Evolutionary conservation across 2,329 filamentous ascomycete genomes (phyloP).

Genomic region (Teratosphaeria zuluensis): DNA sequence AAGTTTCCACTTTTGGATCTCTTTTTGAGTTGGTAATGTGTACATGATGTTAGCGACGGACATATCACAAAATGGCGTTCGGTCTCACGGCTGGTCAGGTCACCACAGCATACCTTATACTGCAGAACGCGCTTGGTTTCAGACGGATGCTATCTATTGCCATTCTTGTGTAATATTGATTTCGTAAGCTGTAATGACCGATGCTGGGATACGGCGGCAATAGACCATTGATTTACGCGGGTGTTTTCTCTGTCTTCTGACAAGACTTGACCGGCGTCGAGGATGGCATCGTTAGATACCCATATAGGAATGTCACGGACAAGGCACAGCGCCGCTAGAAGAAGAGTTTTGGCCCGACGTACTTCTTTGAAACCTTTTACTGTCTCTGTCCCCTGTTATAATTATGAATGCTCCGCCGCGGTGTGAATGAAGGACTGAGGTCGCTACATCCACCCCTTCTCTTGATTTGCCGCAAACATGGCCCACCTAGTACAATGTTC

Average conservation of each 20-base stretch:
- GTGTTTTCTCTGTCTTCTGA: not conserved
- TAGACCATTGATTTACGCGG: not conserved
- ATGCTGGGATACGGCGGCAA: not conserved
- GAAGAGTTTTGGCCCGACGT: not conserved
- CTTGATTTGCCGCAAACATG: too few relatives aligned
- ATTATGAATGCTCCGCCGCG: too few relatives aligned
- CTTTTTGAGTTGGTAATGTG: not conserved
- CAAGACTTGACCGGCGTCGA: not conserved
- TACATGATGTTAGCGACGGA: not conserved
- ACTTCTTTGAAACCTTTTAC: not conserved
- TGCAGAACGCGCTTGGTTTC: not conserved
- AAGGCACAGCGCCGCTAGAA: not conserved
- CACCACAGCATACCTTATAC: not conserved
- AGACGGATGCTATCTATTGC: not conserved
- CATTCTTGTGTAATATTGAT: not conserved
- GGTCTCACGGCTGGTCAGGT: not conserved
- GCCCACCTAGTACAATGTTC: too few relatives aligned
- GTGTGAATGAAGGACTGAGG: too few relatives aligned
- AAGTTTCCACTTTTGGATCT: not conserved
- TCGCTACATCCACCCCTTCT: too few relatives aligned
- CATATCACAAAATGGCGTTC: not conserved
- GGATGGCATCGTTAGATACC: not conserved
- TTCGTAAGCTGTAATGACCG: conserved; percentile 1
- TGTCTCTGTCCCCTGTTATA: not conserved
- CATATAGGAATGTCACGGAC: not conserved